These are phyloP conservation scores for Pyrenula massariospora DNA, from an alignment of 495 filamentous ascomycete species.

Conservation along the genomic window DNA sequence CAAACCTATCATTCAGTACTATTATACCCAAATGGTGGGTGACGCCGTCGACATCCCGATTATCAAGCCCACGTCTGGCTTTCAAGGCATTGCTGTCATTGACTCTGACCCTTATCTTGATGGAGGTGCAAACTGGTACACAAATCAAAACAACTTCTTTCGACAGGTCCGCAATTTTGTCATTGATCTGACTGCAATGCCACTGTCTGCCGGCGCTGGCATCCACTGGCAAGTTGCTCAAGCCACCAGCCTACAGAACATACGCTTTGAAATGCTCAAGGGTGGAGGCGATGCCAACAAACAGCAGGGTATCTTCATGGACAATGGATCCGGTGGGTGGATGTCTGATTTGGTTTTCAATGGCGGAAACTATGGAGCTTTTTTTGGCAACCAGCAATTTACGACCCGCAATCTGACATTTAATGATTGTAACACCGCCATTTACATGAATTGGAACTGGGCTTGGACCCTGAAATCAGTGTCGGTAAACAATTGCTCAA, in stretches of 20 bases:
- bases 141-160: constrained; percentile 98
- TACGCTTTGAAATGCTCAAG: constrained; percentile 77
- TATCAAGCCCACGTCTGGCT: constrained; percentile 26
- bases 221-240: constrained; percentile 99
- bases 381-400: constrained; percentile 70
- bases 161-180: constrained; percentile 90
- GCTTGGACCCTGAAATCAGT: constrained; percentile 78
- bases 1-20: constrained; percentile 47
- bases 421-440: constrained; percentile 77
- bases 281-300: constrained; percentile 55
- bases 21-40: constrained; percentile 54
- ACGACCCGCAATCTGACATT: constrained; percentile 75
- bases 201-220: constrained; percentile 51
- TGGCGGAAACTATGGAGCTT: constrained; percentile 55
- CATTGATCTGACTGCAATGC: constrained; percentile 70
- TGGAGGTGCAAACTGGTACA: constrained; percentile 58
- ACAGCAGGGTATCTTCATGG: constrained; percentile 93
- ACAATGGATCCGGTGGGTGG: constrained; percentile 79
- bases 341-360: constrained; percentile 52
- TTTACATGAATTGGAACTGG: constrained; percentile 96
- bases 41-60: constrained; percentile 31
- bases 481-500: constrained; percentile 64
- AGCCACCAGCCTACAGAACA: constrained; percentile 83
- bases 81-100: constrained; percentile 34
- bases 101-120: constrained; percentile 56